phyloP scores from a whole-genome alignment of 257 asterid species.

The Nicotiana paniculata region DNA sequence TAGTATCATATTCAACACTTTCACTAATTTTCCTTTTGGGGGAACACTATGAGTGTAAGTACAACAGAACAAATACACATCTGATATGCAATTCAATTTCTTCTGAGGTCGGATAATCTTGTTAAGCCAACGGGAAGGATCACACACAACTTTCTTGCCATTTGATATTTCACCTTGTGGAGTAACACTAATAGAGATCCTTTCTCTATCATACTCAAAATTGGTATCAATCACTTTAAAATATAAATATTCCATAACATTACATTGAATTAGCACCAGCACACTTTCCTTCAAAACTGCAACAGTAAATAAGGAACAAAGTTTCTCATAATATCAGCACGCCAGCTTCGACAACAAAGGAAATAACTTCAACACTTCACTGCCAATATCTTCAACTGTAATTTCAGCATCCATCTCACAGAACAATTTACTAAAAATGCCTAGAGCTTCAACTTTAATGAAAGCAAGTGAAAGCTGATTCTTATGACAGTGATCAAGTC shows the following conservation, averaged over 20 bases:
- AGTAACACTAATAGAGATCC: conserved; percentile 74
- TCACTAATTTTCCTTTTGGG: conserved; percentile 79
- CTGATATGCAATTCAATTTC: conserved; percentile 80
- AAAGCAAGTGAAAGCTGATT: not conserved
- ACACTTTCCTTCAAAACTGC: conserved; percentile 12
- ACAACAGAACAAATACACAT: conserved; percentile 78
- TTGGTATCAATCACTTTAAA: conserved; percentile 92
- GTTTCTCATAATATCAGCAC: no score
- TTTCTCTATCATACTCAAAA: conserved; percentile 70
- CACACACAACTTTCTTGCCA: conserved; percentile 82
- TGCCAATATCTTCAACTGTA: no score
- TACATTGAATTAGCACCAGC: conserved; percentile 78
- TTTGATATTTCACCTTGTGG: conserved; percentile 87
- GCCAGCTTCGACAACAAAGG: no score
- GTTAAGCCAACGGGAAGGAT: conserved; percentile 69
- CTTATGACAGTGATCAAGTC: conserved; percentile 64
- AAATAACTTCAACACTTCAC: no score
- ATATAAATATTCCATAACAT: conserved; percentile 74
- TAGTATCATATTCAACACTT: no score
- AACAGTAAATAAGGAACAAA: no score
- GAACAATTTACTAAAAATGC: no score
- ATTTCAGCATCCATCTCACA: no score
- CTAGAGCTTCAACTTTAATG: no score
- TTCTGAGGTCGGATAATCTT: conserved; percentile 85
- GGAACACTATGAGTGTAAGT: conserved; percentile 90